Evolutionary conservation across 257 asterid genomes (phyloP).

Genomic region (Scutellaria galericulata): DNA sequence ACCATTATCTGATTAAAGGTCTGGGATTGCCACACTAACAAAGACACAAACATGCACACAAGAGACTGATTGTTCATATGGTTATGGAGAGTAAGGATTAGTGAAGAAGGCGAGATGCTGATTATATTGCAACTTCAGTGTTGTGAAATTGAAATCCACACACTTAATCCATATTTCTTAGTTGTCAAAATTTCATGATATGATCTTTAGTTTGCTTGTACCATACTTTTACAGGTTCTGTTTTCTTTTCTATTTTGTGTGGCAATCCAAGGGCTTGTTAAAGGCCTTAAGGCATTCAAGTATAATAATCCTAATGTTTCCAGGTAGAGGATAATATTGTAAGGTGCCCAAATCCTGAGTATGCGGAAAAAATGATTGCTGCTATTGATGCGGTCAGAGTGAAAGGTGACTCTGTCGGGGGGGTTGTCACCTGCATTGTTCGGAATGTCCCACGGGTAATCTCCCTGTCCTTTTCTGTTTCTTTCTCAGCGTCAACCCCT

Average conservation of each 20-base stretch:
- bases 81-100: constrained; percentile 13
- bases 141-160: constrained; percentile 7
- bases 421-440: constrained; percentile 96
- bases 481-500: neutral
- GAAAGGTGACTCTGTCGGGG: constrained; percentile 97
- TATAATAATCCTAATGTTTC: constrained; percentile 25
- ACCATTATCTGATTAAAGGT: constrained; percentile 21
- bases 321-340: constrained; percentile 92
- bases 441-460: constrained; percentile 90
- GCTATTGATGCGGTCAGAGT: constrained; percentile 95
- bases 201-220: constrained; percentile 19
- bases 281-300: neutral
- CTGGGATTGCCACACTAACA: neutral
- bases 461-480: constrained; percentile 3
- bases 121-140: constrained; percentile 2
- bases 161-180: constrained; percentile 15
- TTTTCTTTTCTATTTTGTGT: constrained; percentile 12
- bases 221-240: neutral
- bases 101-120: constrained; percentile 20
- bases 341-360: constrained; percentile 92
- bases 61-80: constrained; percentile 15
- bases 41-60: neutral
- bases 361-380: constrained; percentile 96
- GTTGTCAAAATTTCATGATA: constrained; percentile 1
- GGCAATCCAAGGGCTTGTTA: constrained; percentile 18